These are phyloP conservation scores for Craspedostauros australis DNA, from an alignment of 108 stramenopile genomes.

Conservation along the genomic window DNA sequence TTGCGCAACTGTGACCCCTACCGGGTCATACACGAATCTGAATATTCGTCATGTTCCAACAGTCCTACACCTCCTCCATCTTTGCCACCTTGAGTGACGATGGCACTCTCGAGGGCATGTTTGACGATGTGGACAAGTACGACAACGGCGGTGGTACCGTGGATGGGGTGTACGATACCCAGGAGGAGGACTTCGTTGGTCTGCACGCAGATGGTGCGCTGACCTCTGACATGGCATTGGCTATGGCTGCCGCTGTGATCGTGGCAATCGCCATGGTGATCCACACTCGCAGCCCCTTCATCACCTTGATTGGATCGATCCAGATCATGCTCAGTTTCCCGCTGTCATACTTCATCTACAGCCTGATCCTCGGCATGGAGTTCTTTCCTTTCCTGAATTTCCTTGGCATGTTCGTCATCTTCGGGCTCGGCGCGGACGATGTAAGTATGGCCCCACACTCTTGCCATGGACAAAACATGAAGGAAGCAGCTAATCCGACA, in stretches of 20 bases:
- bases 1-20: no score
- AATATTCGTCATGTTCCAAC: no score
- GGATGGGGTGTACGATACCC: conserved; percentile 40
- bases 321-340: conserved; percentile 51
- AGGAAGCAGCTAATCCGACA: no score
- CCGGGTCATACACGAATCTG: no score
- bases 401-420: conserved; percentile 54
- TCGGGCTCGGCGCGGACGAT: conserved; percentile 56
- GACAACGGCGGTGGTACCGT: conserved; percentile 19
- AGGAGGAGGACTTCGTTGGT: conserved; percentile 26
- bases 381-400: conserved; percentile 66
- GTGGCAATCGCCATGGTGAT: conserved; percentile 38
- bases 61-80: conserved; percentile 34
- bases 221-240: conserved; percentile 34
- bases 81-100: conserved; percentile 33
- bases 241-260: conserved; percentile 29
- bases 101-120: conserved; percentile 23
- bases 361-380: conserved; percentile 30
- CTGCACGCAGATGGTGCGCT: conserved; percentile 23
- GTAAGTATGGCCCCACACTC: no score
- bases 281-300: conserved; percentile 41
- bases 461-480: no score
- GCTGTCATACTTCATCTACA: conserved; percentile 48
- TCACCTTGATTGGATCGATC: conserved; percentile 36
- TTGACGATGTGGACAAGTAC: conserved; percentile 19